phyloP scores from a whole-genome alignment of 2,329 filamentous ascomycete species.

The Huntiella abstrusa region DNA sequence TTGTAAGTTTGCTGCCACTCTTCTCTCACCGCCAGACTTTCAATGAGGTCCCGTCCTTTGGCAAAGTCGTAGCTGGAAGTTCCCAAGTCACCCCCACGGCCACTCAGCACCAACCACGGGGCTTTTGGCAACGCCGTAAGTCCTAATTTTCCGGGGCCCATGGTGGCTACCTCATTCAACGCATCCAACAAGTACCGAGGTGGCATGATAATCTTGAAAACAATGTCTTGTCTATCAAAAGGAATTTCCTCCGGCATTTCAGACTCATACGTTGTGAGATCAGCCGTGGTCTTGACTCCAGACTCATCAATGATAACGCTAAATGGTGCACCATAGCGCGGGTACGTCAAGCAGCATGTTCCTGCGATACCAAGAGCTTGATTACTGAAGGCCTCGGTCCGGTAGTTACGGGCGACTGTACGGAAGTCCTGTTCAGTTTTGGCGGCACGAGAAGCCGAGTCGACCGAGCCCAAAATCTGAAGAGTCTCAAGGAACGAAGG shows the following conservation, averaged over 20 bases:
- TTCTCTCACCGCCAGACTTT: slow-evolving; percentile 49
- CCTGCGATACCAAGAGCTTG: slow-evolving; percentile 69
- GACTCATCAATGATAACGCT: slow-evolving; percentile 73
- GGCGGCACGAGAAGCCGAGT: slow-evolving; percentile 37
- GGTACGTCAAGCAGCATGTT: slow-evolving; percentile 69
- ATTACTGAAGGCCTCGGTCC: slow-evolving; percentile 61
- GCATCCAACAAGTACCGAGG: slow-evolving; percentile 53
- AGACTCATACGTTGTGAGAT: slow-evolving; percentile 72
- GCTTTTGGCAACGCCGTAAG: slow-evolving; percentile 44
- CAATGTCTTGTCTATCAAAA: slow-evolving; percentile 59
- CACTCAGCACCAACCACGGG: slow-evolving; percentile 60
- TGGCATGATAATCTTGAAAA: slow-evolving; percentile 91
- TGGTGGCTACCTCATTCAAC: slow-evolving; percentile 47
- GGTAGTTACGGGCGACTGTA: slow-evolving; percentile 41
- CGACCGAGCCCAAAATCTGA: slow-evolving; percentile 84
- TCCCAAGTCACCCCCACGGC: slow-evolving; percentile 34
- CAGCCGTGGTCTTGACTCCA: slow-evolving; percentile 74
- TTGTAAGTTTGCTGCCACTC: slow-evolving; percentile 58
- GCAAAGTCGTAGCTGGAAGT: slow-evolving; percentile 49
- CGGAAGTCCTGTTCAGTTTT: slow-evolving; percentile 43
- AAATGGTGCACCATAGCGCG: slow-evolving; percentile 55
- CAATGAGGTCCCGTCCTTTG: slow-evolving; percentile 46
- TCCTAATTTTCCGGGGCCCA: slow-evolving; percentile 54
- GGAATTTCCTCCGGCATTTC: slow-evolving; percentile 66
- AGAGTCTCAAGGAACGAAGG: slow-evolving; percentile 78